Evolutionary conservation across 495 filamentous ascomycete species (phyloP).

Genomic region (Friedmanniomyces simplex): DNA sequence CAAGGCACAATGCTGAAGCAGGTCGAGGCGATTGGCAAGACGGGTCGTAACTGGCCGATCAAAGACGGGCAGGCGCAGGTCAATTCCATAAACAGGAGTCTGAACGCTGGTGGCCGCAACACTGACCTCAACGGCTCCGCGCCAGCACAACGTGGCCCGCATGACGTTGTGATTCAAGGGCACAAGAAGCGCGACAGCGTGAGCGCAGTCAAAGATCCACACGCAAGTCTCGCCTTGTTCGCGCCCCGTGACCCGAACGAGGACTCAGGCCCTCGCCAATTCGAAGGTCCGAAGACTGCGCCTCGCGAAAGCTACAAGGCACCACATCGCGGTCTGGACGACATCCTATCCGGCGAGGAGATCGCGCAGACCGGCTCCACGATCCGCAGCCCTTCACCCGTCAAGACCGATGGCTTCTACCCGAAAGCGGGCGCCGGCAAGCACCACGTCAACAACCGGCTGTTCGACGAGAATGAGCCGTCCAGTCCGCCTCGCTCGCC

Average conservation of each 20-base stretch:
- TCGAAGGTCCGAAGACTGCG: slow-evolving; percentile 37
- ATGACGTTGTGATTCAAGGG: slow-evolving; percentile 19
- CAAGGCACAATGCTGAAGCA: slow-evolving; percentile 87
- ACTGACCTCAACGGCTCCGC: background rate
- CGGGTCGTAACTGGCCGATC: slow-evolving; percentile 87
- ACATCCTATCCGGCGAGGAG: slow-evolving; percentile 50
- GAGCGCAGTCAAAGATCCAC: slow-evolving; percentile 49
- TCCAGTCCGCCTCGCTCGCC: slow-evolving; percentile 32
- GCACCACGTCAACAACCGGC: slow-evolving; percentile 56
- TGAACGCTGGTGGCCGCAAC: slow-evolving; percentile 9
- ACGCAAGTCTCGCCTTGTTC: slow-evolving; percentile 68
- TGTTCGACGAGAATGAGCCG: slow-evolving; percentile 54
- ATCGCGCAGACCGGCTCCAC: slow-evolving; percentile 16
- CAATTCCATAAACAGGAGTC: slow-evolving; percentile 10
- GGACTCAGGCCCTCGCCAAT: slow-evolving; percentile 27
- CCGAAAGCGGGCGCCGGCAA: slow-evolving; percentile 59
- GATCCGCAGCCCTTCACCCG: slow-evolving; percentile 36
- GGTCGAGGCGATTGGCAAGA: slow-evolving; percentile 82
- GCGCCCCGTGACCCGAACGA: slow-evolving; percentile 47
- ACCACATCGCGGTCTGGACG: slow-evolving; percentile 49
- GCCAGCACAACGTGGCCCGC: background rate
- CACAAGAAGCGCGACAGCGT: slow-evolving; percentile 15
- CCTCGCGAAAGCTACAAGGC: slow-evolving; percentile 49
- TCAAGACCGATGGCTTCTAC: slow-evolving; percentile 41
- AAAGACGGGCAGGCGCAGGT: slow-evolving; percentile 78